Evolutionary conservation across 495 filamentous ascomycete genomes (phyloP).

Genomic region (Talaromyces stipitatus): DNA sequence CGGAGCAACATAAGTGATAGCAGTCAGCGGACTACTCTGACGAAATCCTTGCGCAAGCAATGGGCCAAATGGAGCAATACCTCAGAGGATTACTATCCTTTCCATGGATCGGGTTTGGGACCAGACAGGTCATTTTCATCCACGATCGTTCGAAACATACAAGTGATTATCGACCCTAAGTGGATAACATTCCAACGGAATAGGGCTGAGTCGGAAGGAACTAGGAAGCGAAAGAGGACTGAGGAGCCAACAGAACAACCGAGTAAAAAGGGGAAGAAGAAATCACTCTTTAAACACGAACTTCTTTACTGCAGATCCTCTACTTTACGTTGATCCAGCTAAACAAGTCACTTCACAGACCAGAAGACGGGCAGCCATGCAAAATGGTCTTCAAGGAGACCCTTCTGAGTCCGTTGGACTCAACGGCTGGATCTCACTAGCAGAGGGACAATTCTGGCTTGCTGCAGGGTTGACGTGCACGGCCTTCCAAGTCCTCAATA

Average conservation of each 20-base stretch:
- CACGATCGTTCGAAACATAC: neutral
- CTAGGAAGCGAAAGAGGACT: too few species aligned
- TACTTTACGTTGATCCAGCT: neutral
- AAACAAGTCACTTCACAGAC: neutral
- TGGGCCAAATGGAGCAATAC: neutral
- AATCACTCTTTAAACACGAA: neutral
- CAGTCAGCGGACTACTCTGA: neutral
- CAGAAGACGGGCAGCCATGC: neutral
- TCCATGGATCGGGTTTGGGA: neutral
- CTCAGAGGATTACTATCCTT: neutral
- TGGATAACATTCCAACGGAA: neutral
- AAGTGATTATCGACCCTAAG: neutral
- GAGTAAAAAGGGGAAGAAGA: neutral
- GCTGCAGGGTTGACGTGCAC: conserved; percentile 30
- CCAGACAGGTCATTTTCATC: neutral
- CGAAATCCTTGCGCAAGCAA: neutral
- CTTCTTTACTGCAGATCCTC: neutral
- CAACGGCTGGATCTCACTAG: conserved; percentile 21
- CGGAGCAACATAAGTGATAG: neutral
- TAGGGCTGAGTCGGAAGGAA: neutral
- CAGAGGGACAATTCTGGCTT: conserved; percentile 26
- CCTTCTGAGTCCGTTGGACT: neutral
- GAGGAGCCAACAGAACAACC: too few species aligned
- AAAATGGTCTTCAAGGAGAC: neutral
- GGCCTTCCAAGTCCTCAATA: conserved; percentile 33